Percentiles rank a stretch among this genome's conserved stretches.
Evolutionary conservation across 1,139 yeast species (phyloP).

Genomic region (Candida sanyaensis): DNA sequence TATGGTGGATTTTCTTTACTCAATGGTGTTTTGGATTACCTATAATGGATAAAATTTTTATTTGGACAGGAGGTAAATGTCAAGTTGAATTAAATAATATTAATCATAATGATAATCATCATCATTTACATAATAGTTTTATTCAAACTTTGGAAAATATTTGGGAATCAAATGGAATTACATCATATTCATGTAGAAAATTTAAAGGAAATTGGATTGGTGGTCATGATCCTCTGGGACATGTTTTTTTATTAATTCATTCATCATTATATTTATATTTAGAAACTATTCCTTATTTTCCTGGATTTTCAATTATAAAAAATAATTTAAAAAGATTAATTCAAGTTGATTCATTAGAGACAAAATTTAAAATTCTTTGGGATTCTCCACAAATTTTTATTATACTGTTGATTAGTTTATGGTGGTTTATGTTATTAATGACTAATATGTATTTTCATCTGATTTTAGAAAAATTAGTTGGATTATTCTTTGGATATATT

Average conservation of each 20-base stretch:
- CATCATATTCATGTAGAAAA: constrained; percentile 59
- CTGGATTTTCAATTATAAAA: constrained; percentile 17
- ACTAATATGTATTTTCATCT: constrained; percentile 88
- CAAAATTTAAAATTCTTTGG: constrained; percentile 14
- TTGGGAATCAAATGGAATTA: constrained; percentile 24
- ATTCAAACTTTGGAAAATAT: constrained; percentile 9
- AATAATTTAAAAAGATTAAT: background rate
- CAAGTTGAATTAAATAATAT: constrained; percentile 16
- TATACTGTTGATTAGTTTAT: constrained; percentile 49
- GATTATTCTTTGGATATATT: constrained; percentile 60
- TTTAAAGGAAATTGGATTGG: constrained; percentile 80
- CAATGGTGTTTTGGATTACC: constrained; percentile 92
- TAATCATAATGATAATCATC: background rate
- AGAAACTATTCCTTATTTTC: constrained; percentile 56
- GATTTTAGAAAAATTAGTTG: constrained; percentile 68
- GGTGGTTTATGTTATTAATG: constrained; percentile 89
- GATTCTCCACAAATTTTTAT: constrained; percentile 48
- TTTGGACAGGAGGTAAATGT: constrained; percentile 84
- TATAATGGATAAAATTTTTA: constrained; percentile 82
- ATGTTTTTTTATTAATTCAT: constrained; percentile 76
- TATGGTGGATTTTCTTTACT: constrained; percentile 82
- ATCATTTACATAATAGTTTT: constrained; percentile 8
- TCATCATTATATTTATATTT: constrained; percentile 69
- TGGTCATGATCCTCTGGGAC: constrained; percentile 97
- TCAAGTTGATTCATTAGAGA: background rate